phyloP scores from a whole-genome alignment of 371 early-diverging fungal species.

The Lichtheimia corymbifera region DNA sequence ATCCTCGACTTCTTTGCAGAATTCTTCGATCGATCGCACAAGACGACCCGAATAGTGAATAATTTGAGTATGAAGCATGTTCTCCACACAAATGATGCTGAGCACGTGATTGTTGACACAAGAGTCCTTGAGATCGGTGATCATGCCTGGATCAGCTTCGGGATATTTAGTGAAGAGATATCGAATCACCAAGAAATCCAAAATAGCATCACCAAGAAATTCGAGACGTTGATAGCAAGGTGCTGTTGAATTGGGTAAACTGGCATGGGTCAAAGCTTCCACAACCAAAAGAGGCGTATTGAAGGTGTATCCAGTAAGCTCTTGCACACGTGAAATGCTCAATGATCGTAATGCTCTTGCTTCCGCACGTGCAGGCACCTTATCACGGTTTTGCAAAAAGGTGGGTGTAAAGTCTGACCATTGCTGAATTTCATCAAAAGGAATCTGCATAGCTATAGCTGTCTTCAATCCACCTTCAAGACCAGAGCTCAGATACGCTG shows the following conservation, averaged over 20 bases:
- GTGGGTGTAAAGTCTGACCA: constrained; percentile 55
- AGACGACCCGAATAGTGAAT: constrained; percentile 64
- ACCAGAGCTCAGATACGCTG: constrained; percentile 68
- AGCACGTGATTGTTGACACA: constrained; percentile 89
- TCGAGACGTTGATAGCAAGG: constrained; percentile 91
- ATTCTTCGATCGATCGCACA: constrained; percentile 50
- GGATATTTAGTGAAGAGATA: constrained; percentile 68
- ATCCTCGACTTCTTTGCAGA: constrained; percentile 38
- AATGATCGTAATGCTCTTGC: constrained; percentile 23
- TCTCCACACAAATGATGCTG: constrained; percentile 65
- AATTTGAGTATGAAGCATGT: constrained; percentile 67
- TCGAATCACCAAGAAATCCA: constrained; percentile 80
- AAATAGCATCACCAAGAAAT: constrained; percentile 92
- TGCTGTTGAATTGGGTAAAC: constrained; percentile 56
- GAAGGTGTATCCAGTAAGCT: constrained; percentile 71
- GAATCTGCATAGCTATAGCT: constrained; percentile 58
- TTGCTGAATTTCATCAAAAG: constrained; percentile 53
- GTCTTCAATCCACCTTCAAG: constrained; percentile 61
- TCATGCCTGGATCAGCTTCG: constrained; percentile 64
- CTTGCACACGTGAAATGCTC: constrained; percentile 44
- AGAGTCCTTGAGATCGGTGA: constrained; percentile 78
- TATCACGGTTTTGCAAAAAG: constrained; percentile 27
- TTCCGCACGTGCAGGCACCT: constrained; percentile 34
- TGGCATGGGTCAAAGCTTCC: constrained; percentile 90
- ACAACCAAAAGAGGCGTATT: constrained; percentile 59